Base-by-base conservation (phyloP, 306 rosid genomes). In the Purshia tridentata region DNA sequence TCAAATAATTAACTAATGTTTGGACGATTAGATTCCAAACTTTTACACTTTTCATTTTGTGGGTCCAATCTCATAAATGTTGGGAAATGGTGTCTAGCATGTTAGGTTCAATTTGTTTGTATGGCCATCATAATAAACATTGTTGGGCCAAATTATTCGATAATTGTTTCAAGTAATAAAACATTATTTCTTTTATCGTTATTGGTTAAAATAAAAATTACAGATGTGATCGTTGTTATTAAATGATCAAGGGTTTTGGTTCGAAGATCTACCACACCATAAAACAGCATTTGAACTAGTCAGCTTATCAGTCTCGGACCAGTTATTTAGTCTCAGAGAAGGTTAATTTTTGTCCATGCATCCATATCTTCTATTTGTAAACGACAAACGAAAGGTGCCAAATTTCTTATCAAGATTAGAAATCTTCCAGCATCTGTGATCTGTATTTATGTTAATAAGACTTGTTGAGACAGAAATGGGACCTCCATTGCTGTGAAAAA, bases 291-390 rank as follows among this genome's bases (percentile, higher is more conserved):
- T 69, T 69, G 74, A 40, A 12, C 23, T 19, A 12, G 74, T 53
- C 74, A 9, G 52, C 74, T 41, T 53, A 18, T 53, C 73, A 69
- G 45, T n/a, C 50, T 6, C 50, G 40, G 8, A 20, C 20, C 8
- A 69, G 51, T 57, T 23, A 23, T 23, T 23, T 23, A 23, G 29
- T 23, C 1, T 23, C 29, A 23, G 29, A 23, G 29, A 40, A 12
- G 11, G 39, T 14, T 45, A 20, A 39, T 44, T 47, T 63, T 22
- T 57, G 75, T 70, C 65, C 75, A 44, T 20, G 5, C 59, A 66
- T 45, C 9, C 41, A 23, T 45, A 65, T 22, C 37, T 11, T 22
- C 22, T 47, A 66, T 23, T 23, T 66, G 22, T 48, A 1, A 9
- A 50, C 29, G 48, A 37, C 60, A 51, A 68, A 51, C 48, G 9